Evolutionary conservation across 2,329 filamentous ascomycete species (phyloP), one percentile per base, ranked within the genome.

Genomic region (Penicillium frequentans): DNA sequence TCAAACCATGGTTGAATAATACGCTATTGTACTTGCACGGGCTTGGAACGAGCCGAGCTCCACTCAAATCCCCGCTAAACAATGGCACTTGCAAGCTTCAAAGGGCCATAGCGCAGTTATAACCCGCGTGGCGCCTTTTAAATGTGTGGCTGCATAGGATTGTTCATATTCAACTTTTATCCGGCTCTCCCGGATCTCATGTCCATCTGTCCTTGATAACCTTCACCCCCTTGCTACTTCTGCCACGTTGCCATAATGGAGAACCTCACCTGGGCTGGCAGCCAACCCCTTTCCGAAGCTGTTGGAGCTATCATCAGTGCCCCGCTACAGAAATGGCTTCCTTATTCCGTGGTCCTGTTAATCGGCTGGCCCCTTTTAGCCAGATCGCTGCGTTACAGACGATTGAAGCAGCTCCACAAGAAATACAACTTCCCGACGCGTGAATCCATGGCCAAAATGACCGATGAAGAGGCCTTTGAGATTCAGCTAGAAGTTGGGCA

Each of bases 401-500:
- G 67, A 14, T 60, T 78, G n/a, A 68, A 75, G 57, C 65, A 64
- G 24, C 70, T 79, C 46, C 70, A 77, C 35, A 64, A 70, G 45
- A 72, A 77, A 53, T 80, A 75, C 61, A 71, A 75, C 5, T 83
- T 80, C 55, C 70, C 73, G 9, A 80, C 75, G 3, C 71, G 79
- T 10, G 74, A 76, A 23, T 77, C 79, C 6, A 71, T 82, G 55
- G 69, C 76, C n/a, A 72, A 71, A 5, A 85, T 85, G 83, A 85
- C 82, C 1, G 77, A 78, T 31, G 71, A 79, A 26, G 77, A 86
- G 46, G 83, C 83, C 1, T 82, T 74, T 56, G 66, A 76, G 42
- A 84, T 86, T 48, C 73, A 81, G 37, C 73, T 69, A 50, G 71
- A 73, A 21, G 53, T 85, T 2, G 69, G 72, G 2, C 72, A 80